These are phyloP conservation scores for Blastobotrys muscicola DNA, from an alignment of 805 yeast genomes.

Conservation along the genomic window DNA sequence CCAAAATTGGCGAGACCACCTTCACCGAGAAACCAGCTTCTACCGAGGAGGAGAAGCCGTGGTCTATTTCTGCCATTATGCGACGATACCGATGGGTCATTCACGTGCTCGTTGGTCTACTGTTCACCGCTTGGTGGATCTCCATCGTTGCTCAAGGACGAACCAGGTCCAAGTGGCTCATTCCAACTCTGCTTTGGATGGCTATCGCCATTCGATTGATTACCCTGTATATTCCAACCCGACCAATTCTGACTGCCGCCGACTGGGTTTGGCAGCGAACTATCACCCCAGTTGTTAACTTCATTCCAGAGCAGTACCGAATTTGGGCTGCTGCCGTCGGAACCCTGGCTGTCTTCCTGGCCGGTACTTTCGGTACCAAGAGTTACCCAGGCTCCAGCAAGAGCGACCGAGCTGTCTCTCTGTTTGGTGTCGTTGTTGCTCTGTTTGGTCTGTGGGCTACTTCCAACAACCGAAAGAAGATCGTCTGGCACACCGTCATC, in stretches of 20 bases:
- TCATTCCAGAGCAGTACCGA: slow-evolving; percentile 37
- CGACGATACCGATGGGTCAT: slow-evolving; percentile 12
- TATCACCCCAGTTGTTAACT: slow-evolving; percentile 18
- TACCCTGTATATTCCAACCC: slow-evolving; percentile 39
- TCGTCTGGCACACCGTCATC: slow-evolving; percentile 52
- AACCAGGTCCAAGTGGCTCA: slow-evolving; percentile 45
- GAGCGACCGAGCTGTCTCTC: slow-evolving; percentile 47
- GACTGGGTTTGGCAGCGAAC: slow-evolving; percentile 27
- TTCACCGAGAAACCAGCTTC: slow-evolving; percentile 2
- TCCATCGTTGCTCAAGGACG: slow-evolving; percentile 42
- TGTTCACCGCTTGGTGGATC: slow-evolving; percentile 51
- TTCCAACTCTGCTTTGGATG: slow-evolving; percentile 47
- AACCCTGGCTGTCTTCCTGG: slow-evolving; percentile 38
- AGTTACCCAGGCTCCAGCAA: slow-evolving; percentile 38
- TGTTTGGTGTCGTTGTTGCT: slow-evolving; percentile 45
- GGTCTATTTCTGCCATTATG: background rate
- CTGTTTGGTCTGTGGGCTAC: slow-evolving; percentile 36
- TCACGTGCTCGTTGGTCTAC: slow-evolving; percentile 26
- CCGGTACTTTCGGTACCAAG: slow-evolving; percentile 46
- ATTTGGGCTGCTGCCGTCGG: slow-evolving; percentile 36
- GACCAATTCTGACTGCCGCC: slow-evolving; percentile 22
- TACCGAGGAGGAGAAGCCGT: slow-evolving; percentile 3
- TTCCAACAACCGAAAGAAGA: slow-evolving; percentile 35
- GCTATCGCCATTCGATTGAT: slow-evolving; percentile 42
- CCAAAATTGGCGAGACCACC: background rate